Base-by-base conservation (phyloP, 1,284 basidiomycete genomes). In the Ustilago crameri region DNA sequence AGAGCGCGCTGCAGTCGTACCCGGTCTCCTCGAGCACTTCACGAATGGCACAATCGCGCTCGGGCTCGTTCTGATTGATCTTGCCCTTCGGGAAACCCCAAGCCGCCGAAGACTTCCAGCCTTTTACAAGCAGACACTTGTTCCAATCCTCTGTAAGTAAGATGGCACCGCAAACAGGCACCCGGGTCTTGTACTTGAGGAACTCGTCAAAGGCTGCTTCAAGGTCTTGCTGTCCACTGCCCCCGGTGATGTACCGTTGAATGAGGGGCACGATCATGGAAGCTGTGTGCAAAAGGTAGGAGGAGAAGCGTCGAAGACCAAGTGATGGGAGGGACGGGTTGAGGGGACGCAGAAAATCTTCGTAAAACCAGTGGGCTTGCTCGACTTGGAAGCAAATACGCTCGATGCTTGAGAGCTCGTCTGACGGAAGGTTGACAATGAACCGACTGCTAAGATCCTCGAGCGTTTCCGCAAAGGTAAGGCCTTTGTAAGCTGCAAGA, bases 281-380 rank as follows among this genome's bases (percentile, higher is more conserved):
- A 5, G 78, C 58, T 2, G 80, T 79, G 38, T 79, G 78, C 42
- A 83, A 94, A 76, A 99, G 87, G 85, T 93, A 90, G 48, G 91
- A 90, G n/a, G 93, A 95, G 85, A 99, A 99, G 75, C 90, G 90
- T 86, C 95, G 94, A 76, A 98, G 61, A 2, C 53, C 67, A 5
- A 69, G 87, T 1, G 93, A 92, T 0, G 94, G 95, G 35, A 98
- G 89, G 55, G 89, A 88, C 2, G 91, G 90, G 75, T 96, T 93
- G 82, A 91, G 87, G 1, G 85, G 84, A 18, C 95, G 91, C 67
- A 98, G 90, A 79, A 97, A 98, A 84, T 99, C 96, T 86, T 98
- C 95, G 83, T 99, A 99, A 85, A 94, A 99, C 96, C 96, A 99
- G 84, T 99, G 95, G 18, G 96, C 96, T 88, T 98, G 95, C 85